These are phyloP conservation scores for Paecilomyces sp. DNA, from an alignment of 2,329 filamentous ascomycete genomes.

Conservation along the genomic window DNA sequence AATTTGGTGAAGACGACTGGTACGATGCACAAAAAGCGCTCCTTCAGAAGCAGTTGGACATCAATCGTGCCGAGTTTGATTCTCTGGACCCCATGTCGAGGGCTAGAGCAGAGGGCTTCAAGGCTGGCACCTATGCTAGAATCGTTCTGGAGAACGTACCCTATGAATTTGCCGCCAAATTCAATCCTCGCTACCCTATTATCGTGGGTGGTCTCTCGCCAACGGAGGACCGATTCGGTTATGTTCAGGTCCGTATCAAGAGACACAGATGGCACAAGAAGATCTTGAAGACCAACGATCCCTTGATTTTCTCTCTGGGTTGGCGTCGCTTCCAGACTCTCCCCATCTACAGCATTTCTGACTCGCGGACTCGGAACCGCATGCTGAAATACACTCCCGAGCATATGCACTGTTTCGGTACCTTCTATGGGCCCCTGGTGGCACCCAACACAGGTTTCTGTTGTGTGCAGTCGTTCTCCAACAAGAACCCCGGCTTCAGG, in stretches of 20 bases:
- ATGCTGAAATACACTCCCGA: conserved; percentile 99
- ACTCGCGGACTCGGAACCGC: conserved; percentile 85
- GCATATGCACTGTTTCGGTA: conserved; percentile 98
- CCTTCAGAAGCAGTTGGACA: conserved; percentile 90
- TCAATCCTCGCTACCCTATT: conserved; percentile 74
- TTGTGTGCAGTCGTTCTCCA: conserved; percentile 82
- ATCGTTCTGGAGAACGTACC: conserved; percentile 85
- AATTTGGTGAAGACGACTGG: conserved; percentile 98
- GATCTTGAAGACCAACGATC: conserved; percentile 96
- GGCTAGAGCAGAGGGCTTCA: conserved; percentile 78
- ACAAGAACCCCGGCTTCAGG: conserved; percentile 80
- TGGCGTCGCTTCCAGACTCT: conserved; percentile 93
- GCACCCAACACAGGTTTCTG: conserved; percentile 95
- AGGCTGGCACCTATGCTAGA: conserved; percentile 86
- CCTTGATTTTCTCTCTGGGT: conserved; percentile 90
- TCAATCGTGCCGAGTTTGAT: conserved; percentile 92
- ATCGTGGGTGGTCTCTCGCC: conserved; percentile 86
- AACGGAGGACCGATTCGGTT: conserved; percentile 93
- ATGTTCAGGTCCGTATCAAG: conserved; percentile 93
- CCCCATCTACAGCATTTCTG: conserved; percentile 90
- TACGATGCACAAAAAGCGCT: conserved; percentile 94
- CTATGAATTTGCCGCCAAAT: conserved; percentile 78
- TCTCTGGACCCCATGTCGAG: conserved; percentile 78
- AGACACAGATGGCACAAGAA: conserved; percentile 98
- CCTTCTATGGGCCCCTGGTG: conserved; percentile 89